A percentile compares a stretch with the other conserved stretches of the same genome.
Conservation (phyloP, 2,329 filamentous ascomycete species). For the Hypocrella siamensis region DNA sequence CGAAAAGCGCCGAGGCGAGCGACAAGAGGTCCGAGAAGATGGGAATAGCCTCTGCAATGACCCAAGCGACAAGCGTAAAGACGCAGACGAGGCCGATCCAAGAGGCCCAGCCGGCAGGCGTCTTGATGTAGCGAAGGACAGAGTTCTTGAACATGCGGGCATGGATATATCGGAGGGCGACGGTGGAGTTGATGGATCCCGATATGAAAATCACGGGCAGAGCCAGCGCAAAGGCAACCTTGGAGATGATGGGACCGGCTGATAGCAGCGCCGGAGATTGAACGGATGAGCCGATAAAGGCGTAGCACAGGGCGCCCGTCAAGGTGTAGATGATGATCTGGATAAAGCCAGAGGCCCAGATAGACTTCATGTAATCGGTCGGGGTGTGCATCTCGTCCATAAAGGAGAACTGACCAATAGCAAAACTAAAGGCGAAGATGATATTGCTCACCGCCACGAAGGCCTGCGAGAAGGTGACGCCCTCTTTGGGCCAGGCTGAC, state of each 20-base stretch:
- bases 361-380: slow-evolving; percentile 25
- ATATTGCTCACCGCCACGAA: slow-evolving; percentile 47
- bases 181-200: slow-evolving; percentile 43
- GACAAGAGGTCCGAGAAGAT: slow-evolving; percentile 50
- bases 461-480: slow-evolving; percentile 28
- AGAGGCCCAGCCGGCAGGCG: slow-evolving; percentile 20
- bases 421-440: slow-evolving; percentile 44
- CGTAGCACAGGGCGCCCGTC: slow-evolving; percentile 48
- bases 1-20: slow-evolving; percentile 29
- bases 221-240: slow-evolving; percentile 49
- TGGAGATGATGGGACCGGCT: slow-evolving; percentile 36
- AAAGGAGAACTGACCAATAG: slow-evolving; percentile 25
- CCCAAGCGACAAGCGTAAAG: slow-evolving; percentile 47
- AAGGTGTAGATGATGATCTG: slow-evolving; percentile 46
- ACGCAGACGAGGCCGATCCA: slow-evolving; percentile 42
- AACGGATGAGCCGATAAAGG: slow-evolving; percentile 43
- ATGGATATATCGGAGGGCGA: slow-evolving; percentile 21
- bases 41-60: slow-evolving; percentile 56
- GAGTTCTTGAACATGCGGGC: slow-evolving; percentile 19
- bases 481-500: slow-evolving; percentile 19
- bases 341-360: slow-evolving; percentile 38
- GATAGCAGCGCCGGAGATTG: slow-evolving; percentile 47
- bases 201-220: slow-evolving; percentile 53
- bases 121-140: slow-evolving; percentile 21
- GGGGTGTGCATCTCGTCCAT: slow-evolving; percentile 29